Base-by-base conservation (phyloP, 2,329 filamentous ascomycete species). In the Colletotrichum limetticola region DNA sequence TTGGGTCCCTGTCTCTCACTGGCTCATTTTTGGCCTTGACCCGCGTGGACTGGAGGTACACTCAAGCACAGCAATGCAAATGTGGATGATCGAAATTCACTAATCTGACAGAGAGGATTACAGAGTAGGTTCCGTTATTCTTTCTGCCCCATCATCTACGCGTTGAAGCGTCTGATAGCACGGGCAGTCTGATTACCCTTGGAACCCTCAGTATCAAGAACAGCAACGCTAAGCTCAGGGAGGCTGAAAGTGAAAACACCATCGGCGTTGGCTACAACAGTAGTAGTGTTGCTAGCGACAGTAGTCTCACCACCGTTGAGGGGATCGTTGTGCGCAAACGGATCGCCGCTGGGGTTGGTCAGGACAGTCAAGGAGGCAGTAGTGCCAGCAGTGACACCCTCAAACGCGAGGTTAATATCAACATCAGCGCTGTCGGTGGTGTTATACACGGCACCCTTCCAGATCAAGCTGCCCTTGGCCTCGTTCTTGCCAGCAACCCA, bases 401-500 rank as follows among this genome's bases (percentile, higher is more conserved):
- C 84, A 60, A 90, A 88, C 1, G 78, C 76, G 1, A 89, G 74
- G 0, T 80, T 82, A 1, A 90, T 82, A 1, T 85, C 84, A 3
- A 89, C 83, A 1, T 84, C 80, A 1, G 79, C 84, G 19, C 78
- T 76, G 55, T 84, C 79, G 6, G 87, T 88, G 0, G 85, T 84
- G 80, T 89, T 89, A 78, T 89, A 89, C 0, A 85, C 86, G 16
- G 86, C 86, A 4, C 81, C 85, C 79, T 89, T 89, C 82, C 87
- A 87, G 70, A 88, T 82, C 58, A 84, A 79, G 5, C 80, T 80
- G 1, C 82, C 82, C 35, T 80, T 82, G 11, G 82, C 80, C 42
- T 84, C 78, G 71, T 85, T 85, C 75, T 78, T 82, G 1, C 87
- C 87, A 1, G 86, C 83, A 3, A 88, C 87, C 75, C 85, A 88